These are phyloP conservation scores for Acrocalymma vagum DNA, from an alignment of 2,329 filamentous ascomycete genomes.

Conservation along the genomic window DNA sequence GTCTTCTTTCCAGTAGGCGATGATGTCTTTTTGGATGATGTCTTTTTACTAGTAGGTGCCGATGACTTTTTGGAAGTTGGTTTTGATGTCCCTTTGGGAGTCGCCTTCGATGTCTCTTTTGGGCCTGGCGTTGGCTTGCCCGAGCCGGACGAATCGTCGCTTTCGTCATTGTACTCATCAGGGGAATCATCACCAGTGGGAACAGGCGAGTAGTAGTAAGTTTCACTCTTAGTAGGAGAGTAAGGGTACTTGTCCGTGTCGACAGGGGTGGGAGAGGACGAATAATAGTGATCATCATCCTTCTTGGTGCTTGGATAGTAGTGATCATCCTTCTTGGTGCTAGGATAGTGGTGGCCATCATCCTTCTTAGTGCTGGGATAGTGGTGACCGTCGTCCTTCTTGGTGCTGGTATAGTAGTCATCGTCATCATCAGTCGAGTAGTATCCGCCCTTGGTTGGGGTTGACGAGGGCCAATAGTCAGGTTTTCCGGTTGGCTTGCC, in stretches of 20 bases:
- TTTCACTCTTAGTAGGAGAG: no score
- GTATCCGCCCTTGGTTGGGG: neutral
- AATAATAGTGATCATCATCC: no score
- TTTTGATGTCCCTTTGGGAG: slow-evolving; percentile 8
- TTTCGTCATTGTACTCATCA: slow-evolving; percentile 1
- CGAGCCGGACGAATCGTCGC: slow-evolving; percentile 2
- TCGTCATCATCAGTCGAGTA: neutral
- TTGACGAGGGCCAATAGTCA: neutral
- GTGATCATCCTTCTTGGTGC: no score
- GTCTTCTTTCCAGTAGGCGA: neutral
- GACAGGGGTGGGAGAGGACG: no score
- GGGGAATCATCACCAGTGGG: slow-evolving; percentile 1
- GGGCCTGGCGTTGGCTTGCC: slow-evolving; percentile 5
- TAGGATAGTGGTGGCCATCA: no score
- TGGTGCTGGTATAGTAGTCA: no score
- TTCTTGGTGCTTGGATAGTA: no score
- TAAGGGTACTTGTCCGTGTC: no score
- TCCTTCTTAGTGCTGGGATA: no score
- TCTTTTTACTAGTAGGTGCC: neutral
- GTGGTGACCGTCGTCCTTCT: no score
- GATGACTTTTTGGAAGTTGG: slow-evolving; percentile 2
- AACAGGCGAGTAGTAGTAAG: neutral
- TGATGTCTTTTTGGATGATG: neutral
- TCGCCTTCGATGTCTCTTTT: slow-evolving; percentile 1
- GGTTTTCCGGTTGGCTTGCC: neutral